phyloP scores from a whole-genome alignment of 306 rosid genomes.

The Quercus agrifolia region DNA sequence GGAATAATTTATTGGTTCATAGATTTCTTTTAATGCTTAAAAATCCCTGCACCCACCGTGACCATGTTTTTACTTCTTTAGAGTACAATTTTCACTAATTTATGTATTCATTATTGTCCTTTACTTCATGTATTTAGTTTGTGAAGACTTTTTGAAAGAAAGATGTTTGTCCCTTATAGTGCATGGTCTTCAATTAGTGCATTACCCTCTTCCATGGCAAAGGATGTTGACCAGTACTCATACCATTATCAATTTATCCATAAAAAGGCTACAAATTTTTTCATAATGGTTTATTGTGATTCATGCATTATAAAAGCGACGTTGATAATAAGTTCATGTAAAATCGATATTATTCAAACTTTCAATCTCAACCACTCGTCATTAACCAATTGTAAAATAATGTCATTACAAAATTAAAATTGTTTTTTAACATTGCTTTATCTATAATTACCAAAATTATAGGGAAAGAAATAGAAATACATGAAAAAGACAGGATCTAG shows the following conservation, averaged over 20 bases:
- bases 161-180: neutral
- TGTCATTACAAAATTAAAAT: too few species aligned
- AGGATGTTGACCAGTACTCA: neutral
- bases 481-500: constrained; percentile 11
- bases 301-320: too few species aligned
- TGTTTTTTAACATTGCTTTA: too few species aligned
- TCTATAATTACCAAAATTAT: neutral
- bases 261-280: too few species aligned
- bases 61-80: neutral
- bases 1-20: too few species aligned
- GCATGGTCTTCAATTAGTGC: neutral
- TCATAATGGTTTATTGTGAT: neutral
- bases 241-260: too few species aligned
- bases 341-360: too few species aligned
- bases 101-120: neutral
- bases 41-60: neutral
- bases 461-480: constrained; percentile 16
- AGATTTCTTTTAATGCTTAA: neutral
- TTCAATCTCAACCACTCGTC: too few species aligned
- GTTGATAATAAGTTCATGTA: too few species aligned
- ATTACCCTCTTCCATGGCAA: neutral
- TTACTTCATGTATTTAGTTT: neutral
- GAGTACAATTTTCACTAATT: neutral
- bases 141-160: neutral
- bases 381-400: too few species aligned